phyloP scores from a whole-genome alignment of 1,284 basidiomycete genomes.

The Fomitopsis schrenkii region DNA sequence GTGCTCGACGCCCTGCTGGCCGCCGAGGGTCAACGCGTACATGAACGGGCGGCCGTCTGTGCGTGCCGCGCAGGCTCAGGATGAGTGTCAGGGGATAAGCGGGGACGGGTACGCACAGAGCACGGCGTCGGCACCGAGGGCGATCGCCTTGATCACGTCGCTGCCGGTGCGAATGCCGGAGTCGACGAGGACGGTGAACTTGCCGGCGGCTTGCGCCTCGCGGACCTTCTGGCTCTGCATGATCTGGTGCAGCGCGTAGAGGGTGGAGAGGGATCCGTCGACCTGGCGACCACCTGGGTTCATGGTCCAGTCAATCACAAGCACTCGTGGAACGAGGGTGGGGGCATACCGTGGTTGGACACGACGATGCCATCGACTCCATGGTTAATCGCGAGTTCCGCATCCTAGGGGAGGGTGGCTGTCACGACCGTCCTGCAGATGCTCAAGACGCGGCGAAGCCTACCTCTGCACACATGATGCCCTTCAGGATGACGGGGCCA shows the following conservation, averaged over 20 bases:
- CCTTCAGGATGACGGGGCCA: conserved; percentile 67
- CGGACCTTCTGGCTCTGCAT: conserved; percentile 53
- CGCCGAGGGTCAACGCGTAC: conserved; percentile 50
- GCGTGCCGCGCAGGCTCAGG: conserved; percentile 33
- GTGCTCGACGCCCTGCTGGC: conserved; percentile 50
- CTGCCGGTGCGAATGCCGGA: conserved; percentile 76
- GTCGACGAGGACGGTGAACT: conserved; percentile 73
- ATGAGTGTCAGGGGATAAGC: conserved; percentile 43
- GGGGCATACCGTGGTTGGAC: conserved; percentile 67
- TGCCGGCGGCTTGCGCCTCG: conserved; percentile 51
- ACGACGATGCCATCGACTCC: conserved; percentile 75
- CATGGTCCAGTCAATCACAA: background rate
- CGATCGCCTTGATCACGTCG: conserved; percentile 77
- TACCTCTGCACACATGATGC: conserved; percentile 45
- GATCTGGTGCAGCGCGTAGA: conserved; percentile 65
- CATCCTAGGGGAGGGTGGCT: conserved; percentile 43
- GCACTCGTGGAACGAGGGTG: background rate
- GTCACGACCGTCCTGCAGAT: background rate
- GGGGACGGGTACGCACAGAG: conserved; percentile 52
- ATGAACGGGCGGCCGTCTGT: conserved; percentile 44
- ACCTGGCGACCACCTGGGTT: conserved; percentile 70
- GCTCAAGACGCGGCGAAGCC: background rate
- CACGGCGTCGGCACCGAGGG: conserved; percentile 67
- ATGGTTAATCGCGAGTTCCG: conserved; percentile 60
- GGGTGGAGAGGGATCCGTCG: conserved; percentile 71